Percentiles rank a stretch among this genome's conserved stretches.
Conservation (phyloP, 2,329 filamentous ascomycete genomes). For the Colletotrichum salicis region DNA sequence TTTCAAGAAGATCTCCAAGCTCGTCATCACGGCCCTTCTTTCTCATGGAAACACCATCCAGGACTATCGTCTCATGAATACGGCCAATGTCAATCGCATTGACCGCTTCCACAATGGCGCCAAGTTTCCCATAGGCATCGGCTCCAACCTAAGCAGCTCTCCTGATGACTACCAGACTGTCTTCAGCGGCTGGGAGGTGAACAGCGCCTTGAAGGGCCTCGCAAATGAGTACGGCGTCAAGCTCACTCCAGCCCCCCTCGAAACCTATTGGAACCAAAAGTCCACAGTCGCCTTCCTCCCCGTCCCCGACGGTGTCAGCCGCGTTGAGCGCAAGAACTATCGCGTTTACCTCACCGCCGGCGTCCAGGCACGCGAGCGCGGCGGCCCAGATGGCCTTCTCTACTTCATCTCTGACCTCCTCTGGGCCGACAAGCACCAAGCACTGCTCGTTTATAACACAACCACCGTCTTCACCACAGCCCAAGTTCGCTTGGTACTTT, state of each 20-base stretch:
- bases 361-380: slow-evolving; percentile 68
- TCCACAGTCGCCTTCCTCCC: slow-evolving; percentile 52
- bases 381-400: slow-evolving; percentile 64
- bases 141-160: slow-evolving; percentile 19
- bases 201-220: slow-evolving; percentile 55
- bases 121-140: slow-evolving; percentile 43
- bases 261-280: slow-evolving; percentile 53
- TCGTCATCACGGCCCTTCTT: neutral
- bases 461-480: slow-evolving; percentile 58
- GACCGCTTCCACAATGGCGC: slow-evolving; percentile 54
- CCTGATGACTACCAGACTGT: slow-evolving; percentile 52
- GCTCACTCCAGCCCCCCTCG: slow-evolving; percentile 52
- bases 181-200: slow-evolving; percentile 57
- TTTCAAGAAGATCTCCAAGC: neutral
- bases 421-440: slow-evolving; percentile 58
- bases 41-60: neutral
- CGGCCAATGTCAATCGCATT: slow-evolving; percentile 50
- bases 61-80: neutral
- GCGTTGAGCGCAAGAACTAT: slow-evolving; percentile 40
- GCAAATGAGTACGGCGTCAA: slow-evolving; percentile 50
- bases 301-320: slow-evolving; percentile 35
- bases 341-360: slow-evolving; percentile 63
- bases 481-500: slow-evolving; percentile 61
- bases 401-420: slow-evolving; percentile 69
- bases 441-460: slow-evolving; percentile 61